Evolutionary conservation across 192 early-diverging fungal genomes (phyloP).

Genomic region (Entomortierella parvispora): DNA sequence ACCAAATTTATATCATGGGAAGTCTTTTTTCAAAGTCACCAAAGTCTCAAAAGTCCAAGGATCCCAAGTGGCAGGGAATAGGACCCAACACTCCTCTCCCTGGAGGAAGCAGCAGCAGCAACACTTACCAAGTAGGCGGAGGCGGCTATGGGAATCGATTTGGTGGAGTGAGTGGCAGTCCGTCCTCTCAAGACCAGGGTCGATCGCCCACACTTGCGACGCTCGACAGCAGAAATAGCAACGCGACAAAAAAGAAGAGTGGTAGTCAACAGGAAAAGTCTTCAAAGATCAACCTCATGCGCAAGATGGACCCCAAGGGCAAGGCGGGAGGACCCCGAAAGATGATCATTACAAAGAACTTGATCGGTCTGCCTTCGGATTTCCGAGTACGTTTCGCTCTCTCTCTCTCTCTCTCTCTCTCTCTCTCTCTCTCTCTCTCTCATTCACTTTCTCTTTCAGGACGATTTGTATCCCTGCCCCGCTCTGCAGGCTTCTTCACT

Average conservation of each 20-base stretch:
- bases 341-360: conserved; percentile 43
- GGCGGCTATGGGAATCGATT: conserved; percentile 4
- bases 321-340: conserved; percentile 22
- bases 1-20: conserved; percentile 14
- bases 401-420: background rate
- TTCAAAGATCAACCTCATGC: conserved; percentile 36
- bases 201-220: conserved; percentile 18
- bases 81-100: conserved; percentile 48
- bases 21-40: conserved; percentile 35
- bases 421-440: background rate
- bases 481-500: no score
- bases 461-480: no score
- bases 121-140: background rate
- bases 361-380: conserved; percentile 45
- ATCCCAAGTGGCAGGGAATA: conserved; percentile 48
- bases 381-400: conserved; percentile 30
- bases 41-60: conserved; percentile 35
- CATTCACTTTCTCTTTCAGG: background rate
- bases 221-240: conserved; percentile 13
- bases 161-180: background rate
- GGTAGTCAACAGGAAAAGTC: conserved; percentile 7
- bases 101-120: background rate
- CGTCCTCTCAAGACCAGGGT: background rate
- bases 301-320: conserved; percentile 44
- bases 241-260: conserved; percentile 4